phyloP scores from a whole-genome alignment of 257 asterid species.

The Mitragyna speciosa region DNA sequence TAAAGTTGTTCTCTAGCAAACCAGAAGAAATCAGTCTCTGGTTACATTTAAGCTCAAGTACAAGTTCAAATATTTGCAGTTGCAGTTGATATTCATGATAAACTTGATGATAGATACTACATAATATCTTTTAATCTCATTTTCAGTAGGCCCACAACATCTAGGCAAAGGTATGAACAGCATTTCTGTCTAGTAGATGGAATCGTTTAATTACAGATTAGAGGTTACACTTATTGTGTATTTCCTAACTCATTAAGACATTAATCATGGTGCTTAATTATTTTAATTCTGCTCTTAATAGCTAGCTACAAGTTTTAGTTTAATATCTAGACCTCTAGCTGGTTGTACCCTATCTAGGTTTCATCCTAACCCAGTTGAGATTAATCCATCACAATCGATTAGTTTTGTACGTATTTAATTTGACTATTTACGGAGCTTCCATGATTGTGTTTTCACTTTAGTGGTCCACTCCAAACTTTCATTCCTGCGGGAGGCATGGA shows the following conservation, averaged over 20 bases:
- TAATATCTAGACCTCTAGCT: not conserved
- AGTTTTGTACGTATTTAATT: not conserved
- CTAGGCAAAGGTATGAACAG: not conserved
- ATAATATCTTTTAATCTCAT: no score
- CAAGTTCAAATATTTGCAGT: not conserved
- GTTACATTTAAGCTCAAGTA: not conserved
- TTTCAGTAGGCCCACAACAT: not conserved
- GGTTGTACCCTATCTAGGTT: not conserved
- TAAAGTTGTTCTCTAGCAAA: no score
- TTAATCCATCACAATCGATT: not conserved
- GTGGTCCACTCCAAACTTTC: slow-evolving; percentile 1
- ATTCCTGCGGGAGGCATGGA: not conserved
- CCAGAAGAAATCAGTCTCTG: not conserved
- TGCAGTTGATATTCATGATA: not conserved
- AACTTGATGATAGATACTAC: not conserved
- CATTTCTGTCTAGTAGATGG: not conserved
- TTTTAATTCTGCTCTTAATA: not conserved
- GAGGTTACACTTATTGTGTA: not conserved
- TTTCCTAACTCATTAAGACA: not conserved
- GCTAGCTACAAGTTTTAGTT: not conserved
- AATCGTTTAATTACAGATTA: not conserved
- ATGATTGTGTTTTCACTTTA: slow-evolving; percentile 7
- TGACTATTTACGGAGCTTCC: not conserved
- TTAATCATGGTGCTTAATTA: slow-evolving; percentile 1
- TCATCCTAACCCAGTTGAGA: not conserved